These are phyloP conservation scores for Talaromyces islandicus DNA, from an alignment of 2,329 filamentous ascomycete species.

Conservation along the genomic window DNA sequence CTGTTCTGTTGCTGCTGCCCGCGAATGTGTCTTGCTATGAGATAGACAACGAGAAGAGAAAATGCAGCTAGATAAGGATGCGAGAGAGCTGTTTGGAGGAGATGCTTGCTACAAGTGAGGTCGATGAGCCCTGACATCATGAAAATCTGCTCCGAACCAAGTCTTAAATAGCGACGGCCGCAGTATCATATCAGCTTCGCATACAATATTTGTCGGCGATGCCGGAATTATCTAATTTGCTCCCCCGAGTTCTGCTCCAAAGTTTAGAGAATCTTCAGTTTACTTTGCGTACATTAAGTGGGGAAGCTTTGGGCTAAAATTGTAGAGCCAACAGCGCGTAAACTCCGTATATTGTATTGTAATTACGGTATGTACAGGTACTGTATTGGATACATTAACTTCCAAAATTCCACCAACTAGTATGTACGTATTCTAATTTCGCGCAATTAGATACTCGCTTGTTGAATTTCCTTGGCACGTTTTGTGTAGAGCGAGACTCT, in stretches of 20 bases:
- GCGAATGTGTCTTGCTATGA: neutral
- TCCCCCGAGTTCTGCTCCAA: neutral
- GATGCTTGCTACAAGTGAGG: neutral
- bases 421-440: neutral
- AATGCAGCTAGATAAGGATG: neutral
- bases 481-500: neutral
- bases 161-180: neutral
- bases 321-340: neutral
- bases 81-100: neutral
- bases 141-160: neutral
- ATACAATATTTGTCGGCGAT: neutral
- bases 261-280: neutral
- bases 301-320: neutral
- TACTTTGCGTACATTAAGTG: neutral
- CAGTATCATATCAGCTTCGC: neutral
- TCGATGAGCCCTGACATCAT: neutral
- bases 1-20: neutral
- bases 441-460: neutral
- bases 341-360: neutral
- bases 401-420: neutral
- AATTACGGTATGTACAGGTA: neutral
- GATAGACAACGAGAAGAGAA: neutral
- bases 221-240: neutral
- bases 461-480: neutral
- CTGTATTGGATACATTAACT: neutral